Percentiles rank a stretch among this genome's conserved stretches.
phyloP scores from a whole-genome alignment of 2,329 filamentous ascomycete genomes.

The Ramichloridium luteum region DNA sequence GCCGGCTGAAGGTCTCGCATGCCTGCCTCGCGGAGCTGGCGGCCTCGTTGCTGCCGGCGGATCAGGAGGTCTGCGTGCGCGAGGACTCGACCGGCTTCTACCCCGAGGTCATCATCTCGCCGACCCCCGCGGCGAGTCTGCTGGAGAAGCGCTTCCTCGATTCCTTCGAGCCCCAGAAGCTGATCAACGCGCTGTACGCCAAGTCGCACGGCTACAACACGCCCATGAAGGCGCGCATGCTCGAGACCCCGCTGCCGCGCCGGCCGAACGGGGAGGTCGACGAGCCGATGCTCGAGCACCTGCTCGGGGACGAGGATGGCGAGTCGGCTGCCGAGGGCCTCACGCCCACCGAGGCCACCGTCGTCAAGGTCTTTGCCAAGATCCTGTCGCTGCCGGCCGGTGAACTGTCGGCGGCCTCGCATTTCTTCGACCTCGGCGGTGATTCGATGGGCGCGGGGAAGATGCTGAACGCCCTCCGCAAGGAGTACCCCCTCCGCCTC shows the following conservation, averaged over 20 bases:
- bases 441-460: slow-evolving; percentile 43
- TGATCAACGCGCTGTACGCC: slow-evolving; percentile 12
- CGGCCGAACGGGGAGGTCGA: slow-evolving; percentile 16
- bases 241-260: slow-evolving; percentile 19
- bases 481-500: slow-evolving; percentile 37
- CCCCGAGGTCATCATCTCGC: slow-evolving; percentile 26
- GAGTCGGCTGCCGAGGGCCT: slow-evolving; percentile 8
- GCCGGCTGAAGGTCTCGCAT: slow-evolving; percentile 8
- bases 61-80: slow-evolving; percentile 18
- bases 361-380: slow-evolving; percentile 35
- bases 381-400: slow-evolving; percentile 31
- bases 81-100: slow-evolving; percentile 17
- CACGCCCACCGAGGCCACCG: slow-evolving; percentile 25
- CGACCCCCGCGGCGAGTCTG: slow-evolving; percentile 6
- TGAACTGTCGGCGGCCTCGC: slow-evolving; percentile 31
- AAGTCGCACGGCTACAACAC: slow-evolving; percentile 20
- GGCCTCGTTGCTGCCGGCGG: slow-evolving; percentile 9
- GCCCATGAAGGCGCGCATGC: slow-evolving; percentile 17
- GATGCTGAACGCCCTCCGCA: slow-evolving; percentile 40
- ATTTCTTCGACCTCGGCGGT: slow-evolving; percentile 43
- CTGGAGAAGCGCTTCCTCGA: slow-evolving; percentile 4
- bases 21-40: slow-evolving; percentile 10
- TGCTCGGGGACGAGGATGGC: not conserved
- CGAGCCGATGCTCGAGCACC: slow-evolving; percentile 6
- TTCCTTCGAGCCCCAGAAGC: slow-evolving; percentile 5